phyloP scores from a whole-genome alignment of 768 basidiomycete species.

The Lepiota venenata region DNA sequence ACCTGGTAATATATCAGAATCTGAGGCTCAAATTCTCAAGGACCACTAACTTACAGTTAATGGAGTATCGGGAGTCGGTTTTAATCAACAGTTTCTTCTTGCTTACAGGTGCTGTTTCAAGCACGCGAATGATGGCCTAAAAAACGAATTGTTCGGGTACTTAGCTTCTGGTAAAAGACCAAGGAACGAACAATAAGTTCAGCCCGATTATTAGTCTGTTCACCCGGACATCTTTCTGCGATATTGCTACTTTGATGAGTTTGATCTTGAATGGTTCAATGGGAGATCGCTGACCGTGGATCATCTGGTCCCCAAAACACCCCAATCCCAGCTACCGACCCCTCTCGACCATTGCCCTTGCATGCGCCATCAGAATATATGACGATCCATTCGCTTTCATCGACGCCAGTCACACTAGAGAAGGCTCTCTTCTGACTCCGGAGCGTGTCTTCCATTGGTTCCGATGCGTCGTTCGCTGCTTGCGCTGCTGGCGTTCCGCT shows the following conservation, averaged over 20 bases:
- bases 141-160: neutral
- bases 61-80: conserved; percentile 84
- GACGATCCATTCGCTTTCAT: conserved; percentile 35
- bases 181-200: conserved; percentile 69
- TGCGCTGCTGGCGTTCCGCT: conserved; percentile 12
- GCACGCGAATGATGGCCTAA: conserved; percentile 80
- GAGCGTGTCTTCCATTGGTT: conserved; percentile 8
- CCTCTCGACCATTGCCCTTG: conserved; percentile 69
- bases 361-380: conserved; percentile 92
- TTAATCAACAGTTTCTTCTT: conserved; percentile 66
- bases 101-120: conserved; percentile 66
- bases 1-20: conserved; percentile 39
- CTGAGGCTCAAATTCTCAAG: conserved; percentile 9
- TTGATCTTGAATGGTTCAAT: neutral
- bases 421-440: conserved; percentile 1
- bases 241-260: conserved; percentile 56
- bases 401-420: conserved; percentile 20
- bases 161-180: neutral
- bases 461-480: neutral
- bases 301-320: conserved; percentile 84
- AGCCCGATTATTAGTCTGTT: conserved; percentile 85
- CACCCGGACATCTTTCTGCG: conserved; percentile 77
- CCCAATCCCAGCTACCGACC: conserved; percentile 76
- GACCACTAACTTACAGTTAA: conserved; percentile 52
- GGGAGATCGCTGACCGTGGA: conserved; percentile 40